Evolutionary conservation across 345 rosid species (phyloP).

Genomic region (Cardamine chenopodiifolia): DNA sequence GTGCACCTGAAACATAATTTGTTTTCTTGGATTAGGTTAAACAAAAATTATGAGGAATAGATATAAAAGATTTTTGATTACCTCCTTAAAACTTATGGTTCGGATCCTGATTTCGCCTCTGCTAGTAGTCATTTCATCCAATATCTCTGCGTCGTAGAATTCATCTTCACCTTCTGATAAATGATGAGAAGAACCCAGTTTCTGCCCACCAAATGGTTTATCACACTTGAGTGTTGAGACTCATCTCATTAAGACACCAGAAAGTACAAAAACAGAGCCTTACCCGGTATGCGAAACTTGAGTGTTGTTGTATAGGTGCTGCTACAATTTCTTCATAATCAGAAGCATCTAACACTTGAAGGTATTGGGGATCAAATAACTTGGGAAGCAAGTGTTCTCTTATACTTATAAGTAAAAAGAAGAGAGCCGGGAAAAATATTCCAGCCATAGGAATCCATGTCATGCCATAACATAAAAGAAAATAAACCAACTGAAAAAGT

Average conservation of each 20-base stretch:
- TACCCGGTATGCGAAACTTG: conserved; percentile 41
- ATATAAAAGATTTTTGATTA: conserved; percentile 16
- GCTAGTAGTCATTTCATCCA: conserved; percentile 77
- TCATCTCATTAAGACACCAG: not conserved
- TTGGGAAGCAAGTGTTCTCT: conserved; percentile 76
- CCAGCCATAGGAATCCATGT: conserved; percentile 92
- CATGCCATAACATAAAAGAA: conserved; percentile 69
- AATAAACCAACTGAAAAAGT: conserved; percentile 60
- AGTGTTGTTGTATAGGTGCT: conserved; percentile 35
- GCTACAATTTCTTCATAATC: conserved; percentile 63
- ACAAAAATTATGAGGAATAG: not conserved
- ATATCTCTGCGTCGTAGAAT: conserved; percentile 59
- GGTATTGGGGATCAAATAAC: conserved; percentile 47
- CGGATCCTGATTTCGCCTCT: conserved; percentile 78
- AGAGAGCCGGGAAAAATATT: conserved; percentile 73
- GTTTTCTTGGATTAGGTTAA: not conserved
- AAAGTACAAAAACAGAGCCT: not conserved
- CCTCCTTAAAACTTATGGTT: conserved; percentile 58
- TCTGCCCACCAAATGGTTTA: conserved; percentile 20
- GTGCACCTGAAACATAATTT: conserved; percentile 20
- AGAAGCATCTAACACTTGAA: conserved; percentile 62
- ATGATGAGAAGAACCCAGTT: conserved; percentile 42
- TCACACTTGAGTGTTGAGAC: conserved; percentile 6
- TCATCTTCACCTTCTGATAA: conserved; percentile 47
- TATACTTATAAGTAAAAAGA: conserved; percentile 72